These are phyloP conservation scores for Debaryomyces prosopidis DNA, from an alignment of 805 yeast genomes.

Conservation along the genomic window DNA sequence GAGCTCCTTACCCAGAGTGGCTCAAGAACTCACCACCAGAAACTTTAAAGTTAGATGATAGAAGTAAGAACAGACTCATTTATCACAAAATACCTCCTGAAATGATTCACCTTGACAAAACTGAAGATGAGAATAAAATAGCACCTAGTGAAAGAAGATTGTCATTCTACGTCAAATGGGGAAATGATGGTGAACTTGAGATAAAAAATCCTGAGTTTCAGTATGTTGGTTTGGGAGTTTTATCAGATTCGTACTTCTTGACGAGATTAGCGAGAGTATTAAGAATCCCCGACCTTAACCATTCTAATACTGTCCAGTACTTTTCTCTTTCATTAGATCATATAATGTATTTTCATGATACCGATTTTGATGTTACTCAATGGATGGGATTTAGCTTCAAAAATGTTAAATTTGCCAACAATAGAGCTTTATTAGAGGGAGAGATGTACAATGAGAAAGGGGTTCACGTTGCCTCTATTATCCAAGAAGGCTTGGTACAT, in stretches of 20 bases:
- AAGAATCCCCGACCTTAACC: conserved; percentile 32
- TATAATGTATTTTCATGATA: conserved; percentile 62
- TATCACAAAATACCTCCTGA: conserved; percentile 33
- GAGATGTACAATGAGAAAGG: conserved; percentile 54
- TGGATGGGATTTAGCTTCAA: conserved; percentile 54
- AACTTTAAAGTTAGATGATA: conserved; percentile 11
- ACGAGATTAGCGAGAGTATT: conserved; percentile 54
- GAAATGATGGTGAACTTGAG: conserved; percentile 18
- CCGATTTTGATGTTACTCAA: conserved; percentile 46
- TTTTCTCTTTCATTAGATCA: conserved; percentile 68
- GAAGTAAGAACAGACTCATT: conserved; percentile 14
- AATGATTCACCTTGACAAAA: conserved; percentile 28
- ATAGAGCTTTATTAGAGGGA: conserved; percentile 57
- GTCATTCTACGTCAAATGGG: conserved; percentile 28
- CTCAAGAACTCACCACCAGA: conserved; percentile 17
- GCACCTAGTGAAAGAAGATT: conserved; percentile 25
- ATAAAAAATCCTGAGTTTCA: conserved; percentile 23
- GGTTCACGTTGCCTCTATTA: conserved; percentile 55
- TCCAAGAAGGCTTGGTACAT: conserved; percentile 63
- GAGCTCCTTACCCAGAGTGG: conserved; percentile 35
- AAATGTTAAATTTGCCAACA: conserved; percentile 50
- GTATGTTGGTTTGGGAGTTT: conserved; percentile 58
- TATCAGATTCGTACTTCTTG: conserved; percentile 59
- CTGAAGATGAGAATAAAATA: conserved; percentile 22
- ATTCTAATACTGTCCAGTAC: conserved; percentile 23